Evolutionary conservation across 2,329 filamentous ascomycete genomes (phyloP).

Genomic region (Botrytis elliptica): DNA sequence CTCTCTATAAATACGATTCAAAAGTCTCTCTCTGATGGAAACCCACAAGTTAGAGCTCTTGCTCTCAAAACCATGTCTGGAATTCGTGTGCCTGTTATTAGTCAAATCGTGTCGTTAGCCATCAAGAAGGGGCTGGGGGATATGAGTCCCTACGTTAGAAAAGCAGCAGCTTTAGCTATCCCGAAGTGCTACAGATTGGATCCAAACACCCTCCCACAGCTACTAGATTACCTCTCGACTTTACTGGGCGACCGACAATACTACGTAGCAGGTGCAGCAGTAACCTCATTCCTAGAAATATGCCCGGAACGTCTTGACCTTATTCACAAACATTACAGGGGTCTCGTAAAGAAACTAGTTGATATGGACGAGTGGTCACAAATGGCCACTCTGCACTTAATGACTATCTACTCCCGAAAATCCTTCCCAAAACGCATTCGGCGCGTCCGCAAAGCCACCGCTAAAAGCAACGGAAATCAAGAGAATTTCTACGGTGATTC

Average conservation of each 20-base stretch:
- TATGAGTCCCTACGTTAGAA: constrained; percentile 92
- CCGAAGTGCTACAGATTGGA: constrained; percentile 95
- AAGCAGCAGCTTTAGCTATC: constrained; percentile 88
- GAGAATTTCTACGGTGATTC: constrained; percentile 78
- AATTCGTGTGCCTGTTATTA: constrained; percentile 95
- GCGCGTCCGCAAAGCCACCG: constrained; percentile 46
- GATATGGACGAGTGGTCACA: constrained; percentile 99
- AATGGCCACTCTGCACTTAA: constrained; percentile 74
- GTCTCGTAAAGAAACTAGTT: constrained; percentile 82
- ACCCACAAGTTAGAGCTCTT: constrained; percentile 85
- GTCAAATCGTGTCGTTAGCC: constrained; percentile 91
- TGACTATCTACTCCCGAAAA: constrained; percentile 80
- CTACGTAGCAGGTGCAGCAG: constrained; percentile 92
- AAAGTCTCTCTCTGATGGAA: constrained; percentile 90
- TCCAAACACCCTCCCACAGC: constrained; percentile 77
- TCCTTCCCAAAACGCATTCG: constrained; percentile 76
- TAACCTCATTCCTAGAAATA: constrained; percentile 83
- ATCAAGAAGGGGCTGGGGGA: constrained; percentile 93
- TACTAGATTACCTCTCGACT: constrained; percentile 76
- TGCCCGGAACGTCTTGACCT: constrained; percentile 86
- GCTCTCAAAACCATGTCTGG: constrained; percentile 96
- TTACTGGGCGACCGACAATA: constrained; percentile 90
- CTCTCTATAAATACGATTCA: constrained; percentile 99
- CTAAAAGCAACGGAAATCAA: constrained; percentile 51
- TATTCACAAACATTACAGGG: constrained; percentile 85